phyloP scores from a whole-genome alignment of 352 stramenopile genomes.

The Phytophthora litchii region DNA sequence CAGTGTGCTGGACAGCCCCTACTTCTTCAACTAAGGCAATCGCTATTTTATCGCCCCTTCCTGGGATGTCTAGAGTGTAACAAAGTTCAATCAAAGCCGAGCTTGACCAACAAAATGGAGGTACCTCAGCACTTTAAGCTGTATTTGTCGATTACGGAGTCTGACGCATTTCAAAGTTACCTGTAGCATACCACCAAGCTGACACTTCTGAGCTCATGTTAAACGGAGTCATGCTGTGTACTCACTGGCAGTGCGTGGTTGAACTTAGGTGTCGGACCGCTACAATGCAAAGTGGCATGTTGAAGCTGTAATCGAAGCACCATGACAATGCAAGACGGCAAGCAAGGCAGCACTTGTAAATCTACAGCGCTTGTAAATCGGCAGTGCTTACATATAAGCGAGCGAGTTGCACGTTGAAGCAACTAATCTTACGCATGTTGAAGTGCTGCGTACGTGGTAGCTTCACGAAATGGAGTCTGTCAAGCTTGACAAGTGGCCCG shows the following conservation, averaged over 20 bases:
- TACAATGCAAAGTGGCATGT: conserved; percentile 21
- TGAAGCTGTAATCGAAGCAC: conserved; percentile 16
- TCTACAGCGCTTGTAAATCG: not conserved
- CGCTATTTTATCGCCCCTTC: conserved; percentile 39
- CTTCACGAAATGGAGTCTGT: conserved; percentile 2
- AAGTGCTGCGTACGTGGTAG: conserved; percentile 11
- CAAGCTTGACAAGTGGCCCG: too few species aligned
- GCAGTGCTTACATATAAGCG: conserved; percentile 7
- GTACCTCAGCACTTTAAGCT: too few species aligned
- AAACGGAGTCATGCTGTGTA: conserved; percentile 1
- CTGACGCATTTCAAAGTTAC: too few species aligned
- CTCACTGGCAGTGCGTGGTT: conserved; percentile 12
- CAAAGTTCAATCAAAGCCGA: conserved; percentile 37
- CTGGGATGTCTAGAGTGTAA: conserved; percentile 42
- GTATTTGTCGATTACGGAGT: too few species aligned
- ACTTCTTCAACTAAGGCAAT: conserved; percentile 98
- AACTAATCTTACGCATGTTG: conserved; percentile 16
- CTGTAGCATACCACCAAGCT: not conserved
- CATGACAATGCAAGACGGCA: not conserved
- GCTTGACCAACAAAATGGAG: conserved; percentile 13
- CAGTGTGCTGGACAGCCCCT: conserved; percentile 94
- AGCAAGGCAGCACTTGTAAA: conserved; percentile 8
- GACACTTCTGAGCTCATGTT: not conserved
- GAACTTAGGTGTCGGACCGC: conserved; percentile 14
- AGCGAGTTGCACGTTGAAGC: conserved; percentile 28